A percentile compares a stretch with the other conserved stretches of the same genome.
Evolutionary conservation across 2,329 filamentous ascomycete species (phyloP).

Genomic region (Chaetomium globosum): DNA sequence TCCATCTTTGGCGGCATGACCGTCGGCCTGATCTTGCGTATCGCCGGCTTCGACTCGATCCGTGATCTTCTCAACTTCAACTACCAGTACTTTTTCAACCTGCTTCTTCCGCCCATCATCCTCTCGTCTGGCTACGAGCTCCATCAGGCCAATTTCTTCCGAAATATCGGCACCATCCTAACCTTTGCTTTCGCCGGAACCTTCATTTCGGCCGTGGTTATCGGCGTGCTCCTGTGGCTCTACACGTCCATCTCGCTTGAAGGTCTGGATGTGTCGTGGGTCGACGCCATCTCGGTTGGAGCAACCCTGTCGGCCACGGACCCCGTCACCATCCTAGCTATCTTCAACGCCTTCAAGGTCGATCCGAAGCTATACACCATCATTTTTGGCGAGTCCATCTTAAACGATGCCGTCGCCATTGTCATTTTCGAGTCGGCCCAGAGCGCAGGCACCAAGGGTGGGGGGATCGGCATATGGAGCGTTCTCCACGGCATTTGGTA

Average conservation of each 20-base stretch:
- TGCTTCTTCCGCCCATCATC: constrained; percentile 97
- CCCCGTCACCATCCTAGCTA: constrained; percentile 94
- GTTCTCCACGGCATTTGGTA: constrained; percentile 90
- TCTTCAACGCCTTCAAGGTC: constrained; percentile 99
- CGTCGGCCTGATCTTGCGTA: constrained; percentile 82
- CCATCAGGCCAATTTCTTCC: constrained; percentile 98
- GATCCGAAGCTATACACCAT: constrained; percentile 98
- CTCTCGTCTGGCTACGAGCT: constrained; percentile 95
- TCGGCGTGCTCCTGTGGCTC: constrained; percentile 83
- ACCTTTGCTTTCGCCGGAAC: constrained; percentile 98
- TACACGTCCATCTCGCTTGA: constrained; percentile 88
- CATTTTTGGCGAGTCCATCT: constrained; percentile 96
- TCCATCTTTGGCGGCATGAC: constrained; percentile 99
- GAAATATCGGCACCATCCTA: constrained; percentile 94
- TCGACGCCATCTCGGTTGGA: constrained; percentile 94
- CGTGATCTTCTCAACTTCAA: constrained; percentile 93
- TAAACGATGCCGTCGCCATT: constrained; percentile 98
- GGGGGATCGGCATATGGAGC: constrained; percentile 75
- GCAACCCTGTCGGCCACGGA: constrained; percentile 96
- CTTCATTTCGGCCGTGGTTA: constrained; percentile 93
- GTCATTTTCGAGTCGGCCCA: constrained; percentile 98
- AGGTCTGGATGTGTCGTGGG: constrained; percentile 82
- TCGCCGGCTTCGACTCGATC: constrained; percentile 80
- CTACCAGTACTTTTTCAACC: constrained; percentile 99
- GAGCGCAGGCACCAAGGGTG: constrained; percentile 74